Evolutionary conservation across 768 basidiomycete genomes (phyloP), one percentile per base, ranked within the genome.

Genomic region (Brasilioporus rufonigricans): DNA sequence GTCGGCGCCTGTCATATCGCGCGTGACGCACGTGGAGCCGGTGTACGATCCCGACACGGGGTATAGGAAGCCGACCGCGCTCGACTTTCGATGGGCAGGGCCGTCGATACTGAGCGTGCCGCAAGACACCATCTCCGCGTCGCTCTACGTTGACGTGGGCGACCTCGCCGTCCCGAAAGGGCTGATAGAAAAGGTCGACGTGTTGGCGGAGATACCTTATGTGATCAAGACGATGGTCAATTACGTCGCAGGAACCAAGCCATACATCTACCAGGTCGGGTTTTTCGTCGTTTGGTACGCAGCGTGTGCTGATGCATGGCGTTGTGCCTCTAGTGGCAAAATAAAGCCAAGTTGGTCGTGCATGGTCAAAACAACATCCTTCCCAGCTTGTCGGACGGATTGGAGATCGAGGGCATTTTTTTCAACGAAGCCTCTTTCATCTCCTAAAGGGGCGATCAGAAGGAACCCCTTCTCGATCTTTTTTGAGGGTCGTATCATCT

Each of bases 351-450:
- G 53, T 69, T 88, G 24, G 60, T 68, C 11, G 71, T 88, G 43
- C 78, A 67, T 66, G 69, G 77, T 31, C 74, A 73, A 2, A 75
- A 74, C 38, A 65, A 60, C 3, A 38, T 79, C 56, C 59, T 80
- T 33, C 73, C 77, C 2, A 79, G 74, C 16, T 59, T 73, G 58
- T 70, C 74, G 21, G 65, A 60, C 3, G 77, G 73, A 18, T 48
- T 70, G 53, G 71, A 77, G 59, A 81, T 91, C 29, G 73, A 87
- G 49, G 95, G 95, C 5, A 63, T 66, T 40, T 39, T 91, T n/a
- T 98, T 89, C 77, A 90, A 82, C 65, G 95, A 98, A 69, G 91
- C 93, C 0, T 88, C 93, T 2, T 97, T 89, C 73, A 91, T 98
- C 64, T 95, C 92, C 44, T 74, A 69, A 44, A 27, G 21, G 26